These are phyloP conservation scores for Zasmidium cellare DNA, from an alignment of 2,329 filamentous ascomycete genomes.

Conservation along the genomic window DNA sequence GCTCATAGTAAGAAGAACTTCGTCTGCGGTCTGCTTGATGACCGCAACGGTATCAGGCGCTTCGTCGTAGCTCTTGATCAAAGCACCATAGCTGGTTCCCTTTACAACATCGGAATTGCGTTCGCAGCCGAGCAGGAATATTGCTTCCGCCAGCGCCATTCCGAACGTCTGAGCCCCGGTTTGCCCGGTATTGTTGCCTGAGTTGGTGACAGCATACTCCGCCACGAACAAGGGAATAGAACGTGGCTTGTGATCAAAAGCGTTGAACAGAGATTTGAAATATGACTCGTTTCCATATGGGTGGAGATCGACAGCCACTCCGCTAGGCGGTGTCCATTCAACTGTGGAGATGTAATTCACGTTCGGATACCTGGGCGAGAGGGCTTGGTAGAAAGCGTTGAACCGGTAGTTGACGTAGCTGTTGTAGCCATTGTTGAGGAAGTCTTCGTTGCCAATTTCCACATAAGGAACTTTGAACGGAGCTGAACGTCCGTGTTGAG, in stretches of 20 bases:
- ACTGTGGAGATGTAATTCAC: conserved; percentile 57
- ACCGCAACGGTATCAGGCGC: no score
- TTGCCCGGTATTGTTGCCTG: conserved; percentile 40
- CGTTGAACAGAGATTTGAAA: conserved; percentile 14
- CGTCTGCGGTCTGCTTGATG: no score
- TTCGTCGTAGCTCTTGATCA: no score
- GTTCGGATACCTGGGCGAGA: conserved; percentile 57
- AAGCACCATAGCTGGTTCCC: conserved; percentile 41
- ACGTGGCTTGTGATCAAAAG: conserved; percentile 36
- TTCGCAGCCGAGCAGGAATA: conserved; percentile 65
- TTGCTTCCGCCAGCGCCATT: conserved; percentile 62
- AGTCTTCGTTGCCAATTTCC: conserved; percentile 70
- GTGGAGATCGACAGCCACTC: conserved; percentile 16
- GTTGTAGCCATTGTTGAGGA: conserved; percentile 49
- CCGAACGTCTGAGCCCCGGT: conserved; percentile 41
- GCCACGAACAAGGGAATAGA: conserved; percentile 41
- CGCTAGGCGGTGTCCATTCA: no score
- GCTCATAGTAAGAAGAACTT: no score
- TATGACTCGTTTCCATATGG: conserved; percentile 19
- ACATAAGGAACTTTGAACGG: conserved; percentile 63
- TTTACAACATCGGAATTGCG: conserved; percentile 62
- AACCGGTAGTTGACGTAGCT: conserved; percentile 53
- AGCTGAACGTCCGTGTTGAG: conserved; percentile 60
- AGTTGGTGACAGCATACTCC: conserved; percentile 50
- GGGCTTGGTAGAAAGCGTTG: conserved; percentile 59